phyloP scores from a whole-genome alignment of 345 rosid genomes.

The Mangifera indica region DNA sequence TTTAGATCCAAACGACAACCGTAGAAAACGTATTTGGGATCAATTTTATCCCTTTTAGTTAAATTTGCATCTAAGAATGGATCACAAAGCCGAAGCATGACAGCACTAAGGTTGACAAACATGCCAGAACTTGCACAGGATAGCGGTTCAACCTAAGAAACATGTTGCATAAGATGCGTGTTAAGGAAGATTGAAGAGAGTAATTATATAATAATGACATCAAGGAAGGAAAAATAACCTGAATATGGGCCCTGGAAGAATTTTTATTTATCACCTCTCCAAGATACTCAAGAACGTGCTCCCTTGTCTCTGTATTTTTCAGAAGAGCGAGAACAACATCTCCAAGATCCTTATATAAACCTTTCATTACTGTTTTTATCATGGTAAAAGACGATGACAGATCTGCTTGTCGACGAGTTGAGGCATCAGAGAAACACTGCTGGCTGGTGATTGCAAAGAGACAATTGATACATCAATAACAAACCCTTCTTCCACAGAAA shows the following conservation, averaged over 20 bases:
- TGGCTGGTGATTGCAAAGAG: constrained; percentile 57
- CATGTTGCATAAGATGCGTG: constrained; percentile 19
- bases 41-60: constrained; percentile 82
- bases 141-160: constrained; percentile 80
- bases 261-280: constrained; percentile 95
- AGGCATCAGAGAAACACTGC: constrained; percentile 91
- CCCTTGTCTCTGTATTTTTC: constrained; percentile 69
- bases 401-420: constrained; percentile 78
- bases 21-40: constrained; percentile 73
- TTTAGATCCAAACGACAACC: constrained; percentile 72
- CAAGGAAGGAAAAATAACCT: constrained; percentile 41
- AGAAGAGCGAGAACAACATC: constrained; percentile 72
- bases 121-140: constrained; percentile 98
- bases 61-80: constrained; percentile 85
- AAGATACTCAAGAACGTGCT: constrained; percentile 84
- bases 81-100: constrained; percentile 88
- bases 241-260: constrained; percentile 81
- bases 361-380: constrained; percentile 75
- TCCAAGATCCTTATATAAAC: constrained; percentile 62
- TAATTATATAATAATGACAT: background rate
- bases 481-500: background rate
- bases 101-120: constrained; percentile 96
- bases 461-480: constrained; percentile 8
- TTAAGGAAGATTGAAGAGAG: background rate
- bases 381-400: constrained; percentile 84